These are phyloP conservation scores for Amylocarpus encephaloides DNA, from an alignment of 2,329 filamentous ascomycete species.

Conservation along the genomic window DNA sequence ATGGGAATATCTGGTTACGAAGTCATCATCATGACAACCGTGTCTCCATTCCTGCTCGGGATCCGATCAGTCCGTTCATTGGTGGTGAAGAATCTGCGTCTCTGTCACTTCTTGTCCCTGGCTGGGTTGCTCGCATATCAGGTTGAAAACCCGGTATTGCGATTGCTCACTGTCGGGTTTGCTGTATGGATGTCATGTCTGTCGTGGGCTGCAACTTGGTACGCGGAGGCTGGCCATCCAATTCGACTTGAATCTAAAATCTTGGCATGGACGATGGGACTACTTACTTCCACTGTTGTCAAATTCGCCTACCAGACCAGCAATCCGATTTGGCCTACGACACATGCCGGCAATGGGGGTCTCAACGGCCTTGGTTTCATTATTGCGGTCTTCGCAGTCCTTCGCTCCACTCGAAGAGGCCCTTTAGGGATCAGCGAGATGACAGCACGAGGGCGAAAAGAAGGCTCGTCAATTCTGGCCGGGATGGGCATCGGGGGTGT, in stretches of 20 bases:
- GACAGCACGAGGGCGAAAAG: slow-evolving; percentile 47
- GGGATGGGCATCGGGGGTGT: slow-evolving; percentile 75
- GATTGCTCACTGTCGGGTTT: slow-evolving; percentile 76
- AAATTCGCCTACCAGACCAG: slow-evolving; percentile 94
- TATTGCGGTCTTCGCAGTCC: slow-evolving; percentile 67
- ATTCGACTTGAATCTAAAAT: slow-evolving; percentile 75
- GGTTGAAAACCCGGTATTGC: slow-evolving; percentile 62
- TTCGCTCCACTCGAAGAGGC: slow-evolving; percentile 66
- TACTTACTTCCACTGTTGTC: slow-evolving; percentile 77
- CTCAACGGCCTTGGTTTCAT: slow-evolving; percentile 81
- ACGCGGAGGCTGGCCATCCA: slow-evolving; percentile 67
- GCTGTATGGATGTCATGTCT: slow-evolving; percentile 75
- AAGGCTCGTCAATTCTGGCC: slow-evolving; percentile 64
- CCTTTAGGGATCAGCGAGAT: slow-evolving; percentile 38
- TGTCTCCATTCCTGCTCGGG: slow-evolving; percentile 73
- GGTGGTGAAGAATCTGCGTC: slow-evolving; percentile 60
- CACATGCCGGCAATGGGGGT: slow-evolving; percentile 84
- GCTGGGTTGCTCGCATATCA: slow-evolving; percentile 74
- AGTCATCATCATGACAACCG: slow-evolving; percentile 74
- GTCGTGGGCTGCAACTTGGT: slow-evolving; percentile 77
- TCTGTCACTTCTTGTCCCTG: slow-evolving; percentile 71
- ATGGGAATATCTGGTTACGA: slow-evolving; percentile 99
- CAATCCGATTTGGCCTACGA: slow-evolving; percentile 94
- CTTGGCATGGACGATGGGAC: slow-evolving; percentile 71
- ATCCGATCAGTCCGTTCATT: slow-evolving; percentile 63